Evolutionary conservation across 2,329 filamentous ascomycete species (phyloP).

Genomic region (Byssochlamys sp.): DNA sequence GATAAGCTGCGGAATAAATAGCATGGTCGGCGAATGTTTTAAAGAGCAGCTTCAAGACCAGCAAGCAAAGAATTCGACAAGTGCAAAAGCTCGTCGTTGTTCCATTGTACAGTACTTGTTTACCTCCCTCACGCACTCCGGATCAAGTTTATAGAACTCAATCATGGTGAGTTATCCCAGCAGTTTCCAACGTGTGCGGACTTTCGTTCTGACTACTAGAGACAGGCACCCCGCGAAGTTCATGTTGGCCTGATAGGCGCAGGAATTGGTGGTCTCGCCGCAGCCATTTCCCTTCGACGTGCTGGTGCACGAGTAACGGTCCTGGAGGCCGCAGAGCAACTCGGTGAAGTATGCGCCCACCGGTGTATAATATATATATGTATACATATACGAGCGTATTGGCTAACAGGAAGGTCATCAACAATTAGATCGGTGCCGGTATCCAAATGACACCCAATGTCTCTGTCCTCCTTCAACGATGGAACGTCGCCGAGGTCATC

Average conservation of each 20-base stretch:
- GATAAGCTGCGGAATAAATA: neutral
- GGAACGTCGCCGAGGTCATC: slow-evolving; percentile 32
- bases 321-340: slow-evolving; percentile 32
- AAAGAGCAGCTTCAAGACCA: neutral
- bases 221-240: slow-evolving; percentile 3
- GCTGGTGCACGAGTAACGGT: slow-evolving; percentile 33
- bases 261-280: slow-evolving; percentile 35
- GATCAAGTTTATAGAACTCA: neutral
- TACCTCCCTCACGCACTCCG: neutral
- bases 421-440: slow-evolving; percentile 22
- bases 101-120: too few species aligned
- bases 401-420: neutral
- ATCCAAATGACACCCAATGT: slow-evolving; percentile 36
- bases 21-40: neutral
- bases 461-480: slow-evolving; percentile 30
- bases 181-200: neutral
- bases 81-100: too few species aligned
- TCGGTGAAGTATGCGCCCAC: slow-evolving; percentile 29
- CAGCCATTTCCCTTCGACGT: slow-evolving; percentile 34
- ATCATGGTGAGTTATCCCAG: neutral
- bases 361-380: too few species aligned
- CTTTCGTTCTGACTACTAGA: neutral
- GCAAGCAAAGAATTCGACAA: neutral
- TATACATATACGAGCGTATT: neutral
- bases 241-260: slow-evolving; percentile 26